Base-by-base conservation (phyloP, 2,329 filamentous ascomycete genomes). In the Trichoderma semiorbis region DNA sequence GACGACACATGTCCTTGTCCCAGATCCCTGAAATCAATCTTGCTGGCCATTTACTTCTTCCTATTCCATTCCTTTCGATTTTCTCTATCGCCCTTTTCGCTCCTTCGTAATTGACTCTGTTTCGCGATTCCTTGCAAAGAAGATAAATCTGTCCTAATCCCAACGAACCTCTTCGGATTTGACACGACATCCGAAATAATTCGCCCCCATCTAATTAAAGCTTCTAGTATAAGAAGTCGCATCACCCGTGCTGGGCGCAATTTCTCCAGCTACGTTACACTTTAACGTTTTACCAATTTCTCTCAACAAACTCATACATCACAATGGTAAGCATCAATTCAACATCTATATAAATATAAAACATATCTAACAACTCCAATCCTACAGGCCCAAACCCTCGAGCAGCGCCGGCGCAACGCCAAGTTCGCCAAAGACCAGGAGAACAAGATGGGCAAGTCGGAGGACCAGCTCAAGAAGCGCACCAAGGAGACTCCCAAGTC, bases 341-440 rank as follows among this genome's bases (percentile, higher is more conserved):
- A 34, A 21, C 14, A 32, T 24, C n/a, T n/a, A 57, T 5, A 6
- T 12, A 53, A 24, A 7, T 1, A 24, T 3, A 24, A 7, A 12
- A 50, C n/a, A 12, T 2, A 34, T 16, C 50, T 28, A 8, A 57
- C 64, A 57, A 16, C 2, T 3, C 18, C 24, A 7, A 36, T 28
- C 30, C 30, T 24, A 36, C 65, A 94, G 92, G 92, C 90, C 77
- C 93, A 95, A 91, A 96, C 93, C 76, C 93, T 91, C 76, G 89
- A 93, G 82, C 93, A 96, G 85, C 91, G 93, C 81, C 90, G 90
- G 79, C 90, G 91, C 74, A 96, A 96, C 85, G 89, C 89, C 79
- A 92, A 92, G 83, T 97, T 93, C 83, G 90, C 87, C 76, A 91
- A 91, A 80, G 86, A 88, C 69, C 90, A 95, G 80, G 90, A 92